Evolutionary conservation across 306 rosid species (phyloP), one percentile per base, ranked within the genome.

Genomic region (Carpinus viminea): DNA sequence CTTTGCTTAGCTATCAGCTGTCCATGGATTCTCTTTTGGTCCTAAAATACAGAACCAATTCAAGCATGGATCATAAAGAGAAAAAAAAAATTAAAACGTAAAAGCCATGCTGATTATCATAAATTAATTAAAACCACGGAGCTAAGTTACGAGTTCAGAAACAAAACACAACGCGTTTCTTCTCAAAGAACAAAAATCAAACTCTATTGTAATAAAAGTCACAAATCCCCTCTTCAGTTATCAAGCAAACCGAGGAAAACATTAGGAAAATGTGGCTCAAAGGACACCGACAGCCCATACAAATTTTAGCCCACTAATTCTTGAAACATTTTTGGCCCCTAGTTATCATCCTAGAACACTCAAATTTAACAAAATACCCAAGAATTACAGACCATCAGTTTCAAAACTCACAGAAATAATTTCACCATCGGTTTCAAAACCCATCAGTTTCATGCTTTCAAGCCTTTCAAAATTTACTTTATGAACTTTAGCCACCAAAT

Each of bases 1-100:
- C 85, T 90, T 93, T 86, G 87, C 85, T 90, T 93, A 6, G 89
- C 89, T 55, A 83, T 82, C 43, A 82, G 68, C 78, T 85, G 92
- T 56, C 83, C 80, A 24, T 74, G 82, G 59, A 73, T 78, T 85
- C 70, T 89, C 74, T 79, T 82, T 81, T 79, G 84, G 34, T 81
- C 88, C 90, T 87, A 56, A 8, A 76, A 21, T 47, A 0, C 3
- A 69, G 48, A 48, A 34, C 51, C 7, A 28, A 71, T 64, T 28
- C 34, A 70, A 12, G 46, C 16, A 18, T 43, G 59, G 48, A 78
- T 70, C 46, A 62, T 3, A 7, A 21, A 69, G 4, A n/a, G 31
- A 24, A 24, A 24, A 24, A 24, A 24, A 24, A 24, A 24, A 24
- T 24, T 24, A 24, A 24, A 24, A 24, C 26, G 0, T 24, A 24